These are phyloP conservation scores for Catunica adiposa DNA, from an alignment of 2,329 filamentous ascomycete species.

Conservation along the genomic window DNA sequence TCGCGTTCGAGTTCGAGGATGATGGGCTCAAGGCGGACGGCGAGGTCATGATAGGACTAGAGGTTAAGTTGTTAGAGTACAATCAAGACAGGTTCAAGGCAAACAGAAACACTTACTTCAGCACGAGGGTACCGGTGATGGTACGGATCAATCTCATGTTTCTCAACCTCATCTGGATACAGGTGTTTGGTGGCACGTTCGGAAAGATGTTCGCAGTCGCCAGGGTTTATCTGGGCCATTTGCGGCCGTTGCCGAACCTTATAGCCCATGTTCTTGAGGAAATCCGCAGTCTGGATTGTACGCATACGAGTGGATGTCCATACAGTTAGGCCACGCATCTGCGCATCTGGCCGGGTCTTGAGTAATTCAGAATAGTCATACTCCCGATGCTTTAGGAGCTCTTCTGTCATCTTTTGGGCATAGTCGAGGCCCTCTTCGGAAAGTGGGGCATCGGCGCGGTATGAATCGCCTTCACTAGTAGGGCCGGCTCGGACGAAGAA, in stretches of 20 bases:
- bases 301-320: slow-evolving; percentile 90
- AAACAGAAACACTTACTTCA: slow-evolving; percentile 42
- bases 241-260: slow-evolving; percentile 83
- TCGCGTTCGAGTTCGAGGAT: slow-evolving; percentile 94
- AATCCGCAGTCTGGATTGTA: slow-evolving; percentile 77
- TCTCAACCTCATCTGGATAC: slow-evolving; percentile 80
- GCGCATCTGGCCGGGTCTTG: slow-evolving; percentile 46
- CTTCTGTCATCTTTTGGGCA: slow-evolving; percentile 70
- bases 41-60: slow-evolving; percentile 95
- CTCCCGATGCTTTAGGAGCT: slow-evolving; percentile 66
- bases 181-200: slow-evolving; percentile 64
- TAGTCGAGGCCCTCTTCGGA: slow-evolving; percentile 69
- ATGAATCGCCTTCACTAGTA: slow-evolving; percentile 74
- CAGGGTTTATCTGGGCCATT: slow-evolving; percentile 93
- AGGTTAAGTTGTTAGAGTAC: slow-evolving; percentile 12
- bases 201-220: slow-evolving; percentile 85
- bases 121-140: slow-evolving; percentile 91
- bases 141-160: slow-evolving; percentile 89
- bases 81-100: not conserved
- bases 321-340: slow-evolving; percentile 66
- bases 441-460: slow-evolving; percentile 76
- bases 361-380: slow-evolving; percentile 57
- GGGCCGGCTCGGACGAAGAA: slow-evolving; percentile 85
- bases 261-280: slow-evolving; percentile 63
- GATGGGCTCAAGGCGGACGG: slow-evolving; percentile 93